A percentile compares a stretch with the other conserved stretches of the same genome.
phyloP scores from a whole-genome alignment of 2,329 filamentous ascomycete genomes.

The Coccinonectria pachysandricola region DNA sequence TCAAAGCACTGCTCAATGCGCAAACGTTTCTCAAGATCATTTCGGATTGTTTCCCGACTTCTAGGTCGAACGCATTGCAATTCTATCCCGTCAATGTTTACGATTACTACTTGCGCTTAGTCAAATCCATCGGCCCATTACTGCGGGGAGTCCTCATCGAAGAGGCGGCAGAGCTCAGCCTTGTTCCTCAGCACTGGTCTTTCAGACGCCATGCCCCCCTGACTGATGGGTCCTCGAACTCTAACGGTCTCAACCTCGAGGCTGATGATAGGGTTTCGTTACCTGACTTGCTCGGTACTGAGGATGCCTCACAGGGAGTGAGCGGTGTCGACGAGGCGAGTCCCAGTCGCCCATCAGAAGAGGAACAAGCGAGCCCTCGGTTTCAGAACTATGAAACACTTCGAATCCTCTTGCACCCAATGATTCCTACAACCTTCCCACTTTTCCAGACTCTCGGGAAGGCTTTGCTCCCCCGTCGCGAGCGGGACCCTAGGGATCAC shows the following conservation, averaged over 20 bases:
- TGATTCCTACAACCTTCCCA: slow-evolving; percentile 70
- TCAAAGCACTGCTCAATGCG: slow-evolving; percentile 67
- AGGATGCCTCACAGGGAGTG: slow-evolving; percentile 18
- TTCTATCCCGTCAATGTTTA: slow-evolving; percentile 73
- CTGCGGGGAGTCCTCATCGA: slow-evolving; percentile 77
- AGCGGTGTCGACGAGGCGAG: slow-evolving; percentile 12
- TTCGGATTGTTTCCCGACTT: slow-evolving; percentile 61
- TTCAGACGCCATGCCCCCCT: slow-evolving; percentile 22
- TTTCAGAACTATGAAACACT: slow-evolving; percentile 69
- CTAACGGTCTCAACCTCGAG: slow-evolving; percentile 13
- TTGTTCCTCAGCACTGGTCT: slow-evolving; percentile 61
- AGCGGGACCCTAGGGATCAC: slow-evolving; percentile 44
- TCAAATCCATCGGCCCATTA: slow-evolving; percentile 66
- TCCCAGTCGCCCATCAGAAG: slow-evolving; percentile 26
- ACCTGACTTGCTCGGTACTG: slow-evolving; percentile 21
- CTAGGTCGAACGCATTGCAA: slow-evolving; percentile 51
- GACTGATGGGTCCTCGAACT: slow-evolving; percentile 4
- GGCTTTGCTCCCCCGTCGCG: slow-evolving; percentile 64
- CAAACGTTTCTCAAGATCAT: slow-evolving; percentile 69
- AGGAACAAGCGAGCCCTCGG: slow-evolving; percentile 33
- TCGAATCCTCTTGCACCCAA: slow-evolving; percentile 64
- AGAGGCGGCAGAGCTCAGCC: slow-evolving; percentile 63
- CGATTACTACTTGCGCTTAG: slow-evolving; percentile 69
- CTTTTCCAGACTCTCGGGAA: slow-evolving; percentile 83
- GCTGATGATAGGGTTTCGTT: slow-evolving; percentile 20